Percentiles rank a stretch among this genome's conserved stretches.
These are phyloP conservation scores for Clarireedia monteithiana DNA, from an alignment of 2,329 filamentous ascomycete species.

Conservation along the genomic window DNA sequence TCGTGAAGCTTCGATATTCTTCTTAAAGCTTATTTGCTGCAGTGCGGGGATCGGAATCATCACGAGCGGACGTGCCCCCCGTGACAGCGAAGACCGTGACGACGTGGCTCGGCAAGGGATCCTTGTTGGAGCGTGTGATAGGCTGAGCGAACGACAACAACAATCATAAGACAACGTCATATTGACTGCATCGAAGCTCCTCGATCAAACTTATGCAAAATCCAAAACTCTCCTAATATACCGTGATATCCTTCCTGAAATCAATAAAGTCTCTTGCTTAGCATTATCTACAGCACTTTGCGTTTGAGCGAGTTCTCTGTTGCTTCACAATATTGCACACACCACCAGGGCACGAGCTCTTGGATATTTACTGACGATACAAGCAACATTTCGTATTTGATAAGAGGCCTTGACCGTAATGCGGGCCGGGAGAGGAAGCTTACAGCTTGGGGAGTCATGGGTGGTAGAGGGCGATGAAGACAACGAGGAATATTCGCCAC, in stretches of 20 bases:
- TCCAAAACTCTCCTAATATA: background rate
- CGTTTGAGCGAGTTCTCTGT: background rate
- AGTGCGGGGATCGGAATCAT: background rate
- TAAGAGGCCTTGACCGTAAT: slow-evolving; percentile 8
- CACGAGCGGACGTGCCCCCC: background rate
- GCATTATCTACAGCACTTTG: background rate
- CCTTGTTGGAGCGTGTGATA: slow-evolving; percentile 5
- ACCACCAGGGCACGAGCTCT: no score
- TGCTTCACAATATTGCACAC: no score
- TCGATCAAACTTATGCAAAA: background rate
- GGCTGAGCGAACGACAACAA: slow-evolving; percentile 5
- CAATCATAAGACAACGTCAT: slow-evolving; percentile 22
- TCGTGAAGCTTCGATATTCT: background rate
- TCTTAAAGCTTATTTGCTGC: background rate
- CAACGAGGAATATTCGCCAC: slow-evolving; percentile 16
- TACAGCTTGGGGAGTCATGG: slow-evolving; percentile 28
- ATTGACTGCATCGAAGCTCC: background rate
- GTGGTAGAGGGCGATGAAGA: slow-evolving; percentile 25
- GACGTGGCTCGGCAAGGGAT: background rate
- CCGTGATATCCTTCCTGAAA: no score
- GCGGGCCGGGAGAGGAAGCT: slow-evolving; percentile 15
- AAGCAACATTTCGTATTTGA: background rate
- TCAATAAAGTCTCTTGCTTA: background rate
- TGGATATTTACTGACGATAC: background rate
- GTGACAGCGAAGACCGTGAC: background rate